These are phyloP conservation scores for Zalaria obscura DNA, from an alignment of 2,329 filamentous ascomycete species.

Conservation along the genomic window DNA sequence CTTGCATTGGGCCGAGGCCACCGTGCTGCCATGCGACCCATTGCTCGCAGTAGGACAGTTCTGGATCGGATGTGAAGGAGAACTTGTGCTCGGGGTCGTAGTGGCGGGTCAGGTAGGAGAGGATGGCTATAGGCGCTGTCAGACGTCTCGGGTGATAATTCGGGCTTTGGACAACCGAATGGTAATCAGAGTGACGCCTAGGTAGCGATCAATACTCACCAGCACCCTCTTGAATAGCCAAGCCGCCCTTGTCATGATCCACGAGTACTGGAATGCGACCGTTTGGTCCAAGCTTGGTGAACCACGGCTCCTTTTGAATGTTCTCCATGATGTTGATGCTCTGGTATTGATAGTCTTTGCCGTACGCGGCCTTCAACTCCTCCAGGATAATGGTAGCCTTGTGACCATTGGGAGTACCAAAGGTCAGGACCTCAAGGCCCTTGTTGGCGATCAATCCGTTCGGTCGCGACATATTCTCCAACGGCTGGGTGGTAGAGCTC, in stretches of 20 bases:
- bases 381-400: slow-evolving; percentile 50
- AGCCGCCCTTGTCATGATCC: slow-evolving; percentile 47
- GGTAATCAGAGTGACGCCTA: background rate
- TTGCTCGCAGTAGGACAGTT: slow-evolving; percentile 36
- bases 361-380: slow-evolving; percentile 52
- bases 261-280: slow-evolving; percentile 52
- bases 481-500: slow-evolving; percentile 1
- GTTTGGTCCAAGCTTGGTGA: slow-evolving; percentile 47
- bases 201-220: slow-evolving; percentile 10
- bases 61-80: slow-evolving; percentile 31
- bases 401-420: slow-evolving; percentile 30
- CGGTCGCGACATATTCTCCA: slow-evolving; percentile 22
- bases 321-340: slow-evolving; percentile 45
- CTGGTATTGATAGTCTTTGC: slow-evolving; percentile 45
- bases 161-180: too few species aligned
- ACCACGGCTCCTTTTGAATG: slow-evolving; percentile 55
- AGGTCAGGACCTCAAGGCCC: slow-evolving; percentile 52
- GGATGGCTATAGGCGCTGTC: slow-evolving; percentile 18
- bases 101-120: slow-evolving; percentile 29
- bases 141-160: too few species aligned
- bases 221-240: slow-evolving; percentile 35
- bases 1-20: slow-evolving; percentile 29
- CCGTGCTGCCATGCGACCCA: slow-evolving; percentile 44
- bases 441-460: slow-evolving; percentile 46
- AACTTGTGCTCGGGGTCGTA: slow-evolving; percentile 34